Conservation (phyloP, 2,329 filamentous ascomycete species). For the Drechslerella coelobrocha region DNA sequence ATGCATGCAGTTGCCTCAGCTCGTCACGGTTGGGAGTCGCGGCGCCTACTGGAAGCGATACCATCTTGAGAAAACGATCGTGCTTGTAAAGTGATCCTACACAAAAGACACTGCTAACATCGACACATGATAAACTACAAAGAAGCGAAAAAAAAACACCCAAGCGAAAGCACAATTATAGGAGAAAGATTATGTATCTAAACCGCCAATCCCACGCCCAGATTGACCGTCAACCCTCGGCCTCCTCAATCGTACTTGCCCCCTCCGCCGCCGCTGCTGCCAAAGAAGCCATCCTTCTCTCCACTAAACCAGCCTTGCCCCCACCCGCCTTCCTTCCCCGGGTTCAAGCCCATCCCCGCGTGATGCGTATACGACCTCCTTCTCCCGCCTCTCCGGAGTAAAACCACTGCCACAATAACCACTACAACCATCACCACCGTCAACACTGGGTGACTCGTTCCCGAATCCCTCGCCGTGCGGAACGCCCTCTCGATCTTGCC, state of each 20-base stretch:
- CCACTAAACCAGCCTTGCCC: slow-evolving; percentile 42
- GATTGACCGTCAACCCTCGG: background rate
- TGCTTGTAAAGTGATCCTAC: too few relatives aligned
- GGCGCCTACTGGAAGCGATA: too few relatives aligned
- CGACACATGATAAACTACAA: background rate
- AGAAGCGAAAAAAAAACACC: background rate
- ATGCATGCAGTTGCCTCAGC: too few relatives aligned
- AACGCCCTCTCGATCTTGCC: slow-evolving; percentile 74
- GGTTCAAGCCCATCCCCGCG: slow-evolving; percentile 35
- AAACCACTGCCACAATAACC: slow-evolving; percentile 12
- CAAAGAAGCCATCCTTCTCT: slow-evolving; percentile 46
- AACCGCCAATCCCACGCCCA: background rate
- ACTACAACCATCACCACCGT: slow-evolving; percentile 51
- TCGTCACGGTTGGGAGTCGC: too few relatives aligned
- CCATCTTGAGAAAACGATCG: too few relatives aligned
- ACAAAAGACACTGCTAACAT: too few relatives aligned
- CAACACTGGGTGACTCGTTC: slow-evolving; percentile 61
- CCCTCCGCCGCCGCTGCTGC: slow-evolving; percentile 32
- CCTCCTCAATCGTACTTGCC: slow-evolving; percentile 38
- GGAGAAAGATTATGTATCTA: background rate
- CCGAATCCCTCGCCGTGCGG: slow-evolving; percentile 59
- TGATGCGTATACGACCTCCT: slow-evolving; percentile 28
- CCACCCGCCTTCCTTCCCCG: slow-evolving; percentile 43
- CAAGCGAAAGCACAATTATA: too few relatives aligned
- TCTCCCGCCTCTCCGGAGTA: slow-evolving; percentile 21